Conservation (phyloP, 495 filamentous ascomycete genomes). For the Aspergillus avenaceus region DNA sequence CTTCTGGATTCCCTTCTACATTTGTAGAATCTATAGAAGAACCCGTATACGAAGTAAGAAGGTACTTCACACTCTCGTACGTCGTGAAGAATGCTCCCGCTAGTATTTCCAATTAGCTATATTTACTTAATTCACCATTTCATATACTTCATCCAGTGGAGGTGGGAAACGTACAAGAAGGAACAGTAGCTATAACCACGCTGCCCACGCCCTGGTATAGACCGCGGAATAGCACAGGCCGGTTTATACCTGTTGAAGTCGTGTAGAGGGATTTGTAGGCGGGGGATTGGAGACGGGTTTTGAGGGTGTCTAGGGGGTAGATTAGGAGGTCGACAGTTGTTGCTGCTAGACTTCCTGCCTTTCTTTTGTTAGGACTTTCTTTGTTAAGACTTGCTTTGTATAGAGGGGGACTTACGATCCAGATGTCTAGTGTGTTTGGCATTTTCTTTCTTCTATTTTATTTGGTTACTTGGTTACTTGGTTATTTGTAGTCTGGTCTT, state of each 20-base stretch:
- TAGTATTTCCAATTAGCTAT: slow-evolving; percentile 30
- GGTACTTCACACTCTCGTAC: slow-evolving; percentile 70
- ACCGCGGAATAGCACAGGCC: slow-evolving; percentile 60
- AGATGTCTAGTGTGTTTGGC: slow-evolving; percentile 50
- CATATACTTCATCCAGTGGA: no score
- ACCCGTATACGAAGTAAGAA: no score
- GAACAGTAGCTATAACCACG: slow-evolving; percentile 81
- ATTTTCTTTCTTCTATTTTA: no score
- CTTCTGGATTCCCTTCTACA: no score
- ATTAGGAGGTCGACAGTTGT: slow-evolving; percentile 76
- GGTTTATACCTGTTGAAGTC: slow-evolving; percentile 47
- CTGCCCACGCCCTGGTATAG: slow-evolving; percentile 88
- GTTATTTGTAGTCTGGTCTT: background rate
- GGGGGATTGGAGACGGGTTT: slow-evolving; percentile 77
- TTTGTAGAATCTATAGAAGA: no score
- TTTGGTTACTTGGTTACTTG: no score
- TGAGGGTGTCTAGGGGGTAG: slow-evolving; percentile 82
- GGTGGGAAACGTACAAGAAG: slow-evolving; percentile 56
- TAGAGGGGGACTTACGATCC: slow-evolving; percentile 34
- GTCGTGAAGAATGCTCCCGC: slow-evolving; percentile 88
- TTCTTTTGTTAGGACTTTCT: background rate
- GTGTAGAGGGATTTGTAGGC: slow-evolving; percentile 63
- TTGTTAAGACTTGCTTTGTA: slow-evolving; percentile 5
- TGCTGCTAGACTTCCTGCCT: slow-evolving; percentile 80
- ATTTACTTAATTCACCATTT: slow-evolving; percentile 11